Conservation (phyloP, 2,329 filamentous ascomycete genomes). For the Aspergillus latus region DNA sequence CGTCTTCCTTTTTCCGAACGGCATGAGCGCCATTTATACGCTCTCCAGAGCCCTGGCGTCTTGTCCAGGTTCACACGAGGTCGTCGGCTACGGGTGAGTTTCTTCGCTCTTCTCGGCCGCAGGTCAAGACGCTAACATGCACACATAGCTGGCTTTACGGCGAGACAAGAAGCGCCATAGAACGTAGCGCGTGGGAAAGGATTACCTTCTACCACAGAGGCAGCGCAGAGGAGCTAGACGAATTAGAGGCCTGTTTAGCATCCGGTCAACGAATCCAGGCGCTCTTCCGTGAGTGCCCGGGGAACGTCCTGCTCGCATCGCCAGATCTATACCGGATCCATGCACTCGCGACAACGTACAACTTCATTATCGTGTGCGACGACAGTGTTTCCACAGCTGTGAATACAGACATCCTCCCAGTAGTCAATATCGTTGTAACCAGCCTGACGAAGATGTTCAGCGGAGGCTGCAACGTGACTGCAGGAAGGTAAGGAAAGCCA, state of each 20-base stretch:
- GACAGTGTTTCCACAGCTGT: neutral
- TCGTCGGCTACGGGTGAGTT: neutral
- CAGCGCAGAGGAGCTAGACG: neutral
- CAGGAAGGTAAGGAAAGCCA: slow-evolving; percentile 1
- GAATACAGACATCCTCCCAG: slow-evolving; percentile 2
- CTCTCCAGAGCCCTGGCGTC: neutral
- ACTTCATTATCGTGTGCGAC: slow-evolving; percentile 6
- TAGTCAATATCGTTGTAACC: neutral
- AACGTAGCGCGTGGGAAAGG: neutral
- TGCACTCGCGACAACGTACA: neutral
- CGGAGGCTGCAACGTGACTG: slow-evolving; percentile 6
- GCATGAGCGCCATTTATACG: neutral
- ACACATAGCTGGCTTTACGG: neutral
- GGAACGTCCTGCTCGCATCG: neutral
- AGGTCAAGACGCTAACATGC: neutral
- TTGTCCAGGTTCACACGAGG: neutral
- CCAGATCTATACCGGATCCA: neutral
- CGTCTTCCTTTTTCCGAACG: neutral
- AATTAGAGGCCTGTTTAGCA: neutral
- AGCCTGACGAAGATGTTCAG: slow-evolving; percentile 10
- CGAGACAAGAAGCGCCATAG: neutral
- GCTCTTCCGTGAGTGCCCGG: slow-evolving; percentile 7
- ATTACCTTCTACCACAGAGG: neutral
- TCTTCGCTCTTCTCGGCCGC: neutral
- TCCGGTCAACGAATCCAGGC: neutral